Evolutionary conservation across 2,329 filamentous ascomycete species (phyloP).

Genomic region (Phoma sp.): DNA sequence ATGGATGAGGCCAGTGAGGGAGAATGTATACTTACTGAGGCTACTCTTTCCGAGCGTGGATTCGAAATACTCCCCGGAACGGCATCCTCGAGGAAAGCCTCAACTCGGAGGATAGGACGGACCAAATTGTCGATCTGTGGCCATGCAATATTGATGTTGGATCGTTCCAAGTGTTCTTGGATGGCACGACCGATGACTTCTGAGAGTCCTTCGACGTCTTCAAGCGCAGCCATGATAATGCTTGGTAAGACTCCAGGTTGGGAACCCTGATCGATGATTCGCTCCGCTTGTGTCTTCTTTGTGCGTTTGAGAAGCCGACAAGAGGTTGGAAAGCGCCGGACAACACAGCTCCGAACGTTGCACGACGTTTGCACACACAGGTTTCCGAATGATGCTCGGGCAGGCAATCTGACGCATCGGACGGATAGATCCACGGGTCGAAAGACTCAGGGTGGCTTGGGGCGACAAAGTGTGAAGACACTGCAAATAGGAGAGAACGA

Average conservation of each 20-base stretch:
- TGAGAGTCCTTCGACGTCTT: conserved; percentile 36
- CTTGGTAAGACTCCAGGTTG: background rate
- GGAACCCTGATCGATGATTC: background rate
- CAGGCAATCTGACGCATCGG: conserved; percentile 2
- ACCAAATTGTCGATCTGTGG: conserved; percentile 30
- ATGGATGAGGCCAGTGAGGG: background rate
- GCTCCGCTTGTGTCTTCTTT: background rate
- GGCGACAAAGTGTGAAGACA: background rate
- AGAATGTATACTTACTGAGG: conserved; percentile 30
- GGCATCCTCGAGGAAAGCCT: conserved; percentile 42
- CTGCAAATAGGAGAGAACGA: background rate
- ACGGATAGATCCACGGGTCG: background rate
- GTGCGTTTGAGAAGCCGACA: background rate
- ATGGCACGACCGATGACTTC: conserved; percentile 39
- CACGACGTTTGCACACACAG: background rate
- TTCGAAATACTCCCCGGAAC: conserved; percentile 12
- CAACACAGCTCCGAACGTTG: background rate
- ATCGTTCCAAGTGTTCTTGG: conserved; percentile 36
- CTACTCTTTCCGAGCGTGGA: conserved; percentile 31
- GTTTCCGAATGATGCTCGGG: conserved; percentile 7
- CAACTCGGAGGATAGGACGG: conserved; percentile 36
- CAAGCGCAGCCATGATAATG: conserved; percentile 22
- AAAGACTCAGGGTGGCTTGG: background rate
- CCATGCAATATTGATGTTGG: conserved; percentile 33
- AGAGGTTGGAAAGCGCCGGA: background rate